Evolutionary conservation across 2,329 filamentous ascomycete genomes (phyloP), one percentile per base, ranked within the genome.

Genomic region (Talaromyces amestolkiae): DNA sequence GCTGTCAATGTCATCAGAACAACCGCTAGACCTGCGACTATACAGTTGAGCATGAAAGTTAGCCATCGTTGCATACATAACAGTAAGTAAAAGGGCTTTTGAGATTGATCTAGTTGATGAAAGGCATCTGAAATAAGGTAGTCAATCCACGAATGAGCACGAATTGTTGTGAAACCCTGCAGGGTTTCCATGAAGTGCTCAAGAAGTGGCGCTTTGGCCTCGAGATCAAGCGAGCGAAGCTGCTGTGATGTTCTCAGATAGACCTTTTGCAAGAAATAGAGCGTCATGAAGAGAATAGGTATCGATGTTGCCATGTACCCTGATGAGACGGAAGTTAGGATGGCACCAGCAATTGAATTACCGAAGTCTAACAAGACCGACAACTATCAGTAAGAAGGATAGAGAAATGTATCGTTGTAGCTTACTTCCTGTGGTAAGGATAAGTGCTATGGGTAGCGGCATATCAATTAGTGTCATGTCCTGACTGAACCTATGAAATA

Each of bases 221-320:
- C 87, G 0, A 89, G 79, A 56, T 89, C 87, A 7, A 89, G 72
- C 22, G 87, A 79, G 58, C 87, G 80, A 9, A 89, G 71, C 71
- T 89, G 87, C 0, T 86, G 77, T 0, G 86, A 88, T 0, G 86
- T 89, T 0, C 84, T 79, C 2, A 89, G 78, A 68, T 89, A 89
- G 54, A 86, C 79, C 62, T 78, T 83, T 67, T 88, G 86, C 0
- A 88, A 72, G 2, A 78, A 65, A 64, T 82, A 87, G 1, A 87
- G 66, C 0, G 81, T 66, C 0, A 69, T 73, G 10, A 81, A 66
- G 3, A 87, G 69, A 2, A 84, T 72, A 0, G 86, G 86, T 66
- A 87, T 84, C 0, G 78, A 76, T 24, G 84, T 77, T 0, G 80
- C 80, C 0, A 85, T 75, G 62, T 81, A 85, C 37, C 77, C 79